Evolutionary conservation across 805 yeast genomes (phyloP).

Genomic region (Nakazawaea wyomingensis): DNA sequence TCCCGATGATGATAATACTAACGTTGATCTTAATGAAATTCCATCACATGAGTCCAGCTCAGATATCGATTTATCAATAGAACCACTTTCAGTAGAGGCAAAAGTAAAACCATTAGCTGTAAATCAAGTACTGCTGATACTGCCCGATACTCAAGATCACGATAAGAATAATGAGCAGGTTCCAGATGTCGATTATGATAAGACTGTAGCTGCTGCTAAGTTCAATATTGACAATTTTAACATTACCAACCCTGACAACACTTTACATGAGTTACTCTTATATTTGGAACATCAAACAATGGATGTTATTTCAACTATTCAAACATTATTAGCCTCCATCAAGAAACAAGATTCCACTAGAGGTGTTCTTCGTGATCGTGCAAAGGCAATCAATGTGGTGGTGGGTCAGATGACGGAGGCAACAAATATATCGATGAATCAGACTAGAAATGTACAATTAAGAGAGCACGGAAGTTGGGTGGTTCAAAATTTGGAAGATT

Average conservation of each 20-base stretch:
- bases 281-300: slow-evolving; percentile 93
- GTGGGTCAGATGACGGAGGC: slow-evolving; percentile 88
- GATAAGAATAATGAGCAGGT: slow-evolving; percentile 24
- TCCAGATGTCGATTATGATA: slow-evolving; percentile 39
- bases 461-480: slow-evolving; percentile 92
- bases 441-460: slow-evolving; percentile 76
- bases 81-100: too few species aligned
- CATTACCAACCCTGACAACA: slow-evolving; percentile 82
- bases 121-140: slow-evolving; percentile 1
- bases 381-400: slow-evolving; percentile 71
- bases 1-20: background rate
- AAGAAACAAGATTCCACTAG: slow-evolving; percentile 72
- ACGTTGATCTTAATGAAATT: slow-evolving; percentile 8
- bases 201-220: slow-evolving; percentile 46
- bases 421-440: slow-evolving; percentile 81
- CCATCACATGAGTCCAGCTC: slow-evolving; percentile 7
- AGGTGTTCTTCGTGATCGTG: slow-evolving; percentile 66
- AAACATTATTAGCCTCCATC: slow-evolving; percentile 69
- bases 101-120: background rate
- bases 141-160: background rate
- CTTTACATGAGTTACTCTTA: slow-evolving; percentile 73
- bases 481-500: slow-evolving; percentile 78
- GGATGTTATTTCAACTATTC: slow-evolving; percentile 85
- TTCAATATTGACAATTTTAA: slow-evolving; percentile 74
- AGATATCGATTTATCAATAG: too few species aligned